phyloP scores from a whole-genome alignment of 306 rosid genomes.

The Pyrus pyrifolia region DNA sequence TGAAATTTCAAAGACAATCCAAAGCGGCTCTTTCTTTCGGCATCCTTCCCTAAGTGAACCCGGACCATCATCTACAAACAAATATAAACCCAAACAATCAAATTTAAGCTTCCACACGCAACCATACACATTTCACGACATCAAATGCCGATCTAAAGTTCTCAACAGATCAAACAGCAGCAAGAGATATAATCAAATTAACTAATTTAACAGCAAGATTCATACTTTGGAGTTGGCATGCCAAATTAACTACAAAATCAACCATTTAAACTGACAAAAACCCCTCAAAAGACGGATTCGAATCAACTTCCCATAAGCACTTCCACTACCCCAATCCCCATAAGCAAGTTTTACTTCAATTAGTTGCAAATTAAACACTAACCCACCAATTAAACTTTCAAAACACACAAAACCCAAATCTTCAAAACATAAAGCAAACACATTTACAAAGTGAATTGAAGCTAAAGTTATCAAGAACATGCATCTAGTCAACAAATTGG shows the following conservation, averaged over 20 bases:
- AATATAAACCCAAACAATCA: not conserved
- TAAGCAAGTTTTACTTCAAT: not conserved
- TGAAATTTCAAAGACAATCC: constrained; percentile 88
- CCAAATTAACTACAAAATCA: constrained; percentile 4
- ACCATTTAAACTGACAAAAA: not conserved
- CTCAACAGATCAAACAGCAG: not conserved
- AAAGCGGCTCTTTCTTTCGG: constrained; percentile 67
- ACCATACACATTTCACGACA: not conserved
- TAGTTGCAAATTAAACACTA: not conserved
- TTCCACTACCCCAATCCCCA: not conserved
- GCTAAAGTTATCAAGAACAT: not conserved
- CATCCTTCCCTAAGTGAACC: constrained; percentile 86
- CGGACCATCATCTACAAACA: constrained; percentile 77
- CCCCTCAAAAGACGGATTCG: not conserved
- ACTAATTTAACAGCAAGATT: not conserved
- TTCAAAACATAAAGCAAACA: not conserved
- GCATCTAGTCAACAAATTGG: not conserved
- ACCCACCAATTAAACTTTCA: not conserved
- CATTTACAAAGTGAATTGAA: not conserved
- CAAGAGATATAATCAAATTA: not conserved
- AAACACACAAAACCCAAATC: not conserved
- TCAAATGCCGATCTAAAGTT: not conserved
- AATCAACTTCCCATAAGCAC: not conserved
- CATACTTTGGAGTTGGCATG: not conserved
- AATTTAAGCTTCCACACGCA: not conserved